These are phyloP conservation scores for Musa acuminata DNA, from an alignment of 176 grass and related monocot species.

Conservation along the genomic window DNA sequence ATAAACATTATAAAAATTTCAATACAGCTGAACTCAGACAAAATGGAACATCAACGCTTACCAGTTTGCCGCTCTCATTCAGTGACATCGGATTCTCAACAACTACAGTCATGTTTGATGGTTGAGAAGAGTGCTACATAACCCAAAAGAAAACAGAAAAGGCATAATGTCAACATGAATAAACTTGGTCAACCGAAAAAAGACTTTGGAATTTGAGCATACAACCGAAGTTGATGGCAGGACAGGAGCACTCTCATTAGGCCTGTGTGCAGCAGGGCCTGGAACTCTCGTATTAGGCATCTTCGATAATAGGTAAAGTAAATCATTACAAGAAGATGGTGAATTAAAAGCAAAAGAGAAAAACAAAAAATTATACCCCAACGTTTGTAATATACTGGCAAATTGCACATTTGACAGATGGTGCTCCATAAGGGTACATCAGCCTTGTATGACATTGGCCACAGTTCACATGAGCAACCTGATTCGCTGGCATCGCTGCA, in stretches of 20 bases:
- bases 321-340: neutral
- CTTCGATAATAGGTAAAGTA: neutral
- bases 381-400: constrained; percentile 32
- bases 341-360: neutral
- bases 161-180: neutral
- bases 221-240: constrained; percentile 4
- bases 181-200: neutral
- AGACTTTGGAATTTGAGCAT: neutral
- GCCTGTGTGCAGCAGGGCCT: neutral
- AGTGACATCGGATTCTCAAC: constrained; percentile 93
- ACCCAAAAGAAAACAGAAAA: constrained; percentile 7
- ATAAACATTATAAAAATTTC: neutral
- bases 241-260: neutral
- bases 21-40: neutral
- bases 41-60: constrained; percentile 25
- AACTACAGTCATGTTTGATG: constrained; percentile 73
- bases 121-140: constrained; percentile 46
- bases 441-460: constrained; percentile 34
- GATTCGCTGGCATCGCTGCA: constrained; percentile 18
- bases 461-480: constrained; percentile 36
- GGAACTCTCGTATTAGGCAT: neutral
- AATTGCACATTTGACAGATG: constrained; percentile 33
- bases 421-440: constrained; percentile 34
- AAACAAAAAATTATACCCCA: constrained; percentile 22
- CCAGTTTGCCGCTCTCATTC: constrained; percentile 84